Evolutionary conservation across 2,329 filamentous ascomycete genomes (phyloP).

Genomic region (Lasiodiplodia sp.): DNA sequence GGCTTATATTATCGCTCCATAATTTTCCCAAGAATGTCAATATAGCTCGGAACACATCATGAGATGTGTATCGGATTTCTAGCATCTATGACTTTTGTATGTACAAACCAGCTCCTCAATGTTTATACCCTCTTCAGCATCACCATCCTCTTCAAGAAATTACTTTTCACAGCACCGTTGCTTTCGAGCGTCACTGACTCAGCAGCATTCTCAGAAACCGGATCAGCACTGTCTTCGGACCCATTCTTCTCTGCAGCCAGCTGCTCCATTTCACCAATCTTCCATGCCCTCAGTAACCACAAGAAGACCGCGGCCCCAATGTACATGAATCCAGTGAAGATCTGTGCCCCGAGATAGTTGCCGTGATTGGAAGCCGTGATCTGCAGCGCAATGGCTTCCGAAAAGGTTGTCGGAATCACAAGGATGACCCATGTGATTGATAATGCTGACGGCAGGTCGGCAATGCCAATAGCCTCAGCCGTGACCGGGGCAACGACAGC

Average conservation of each 20-base stretch:
- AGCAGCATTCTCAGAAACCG: conserved; percentile 27
- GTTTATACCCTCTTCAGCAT: conserved; percentile 20
- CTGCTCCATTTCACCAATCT: conserved; percentile 62
- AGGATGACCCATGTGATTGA: conserved; percentile 77
- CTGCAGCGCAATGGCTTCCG: conserved; percentile 63
- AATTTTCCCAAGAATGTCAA: background rate
- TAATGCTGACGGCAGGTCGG: conserved; percentile 71
- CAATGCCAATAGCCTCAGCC: conserved; percentile 76
- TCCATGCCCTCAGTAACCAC: conserved; percentile 66
- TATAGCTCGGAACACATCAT: background rate
- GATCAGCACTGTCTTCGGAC: conserved; percentile 37
- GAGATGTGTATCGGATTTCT: background rate
- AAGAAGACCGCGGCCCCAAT: conserved; percentile 62
- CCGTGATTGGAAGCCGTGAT: conserved; percentile 58
- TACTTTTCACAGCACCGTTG: background rate
- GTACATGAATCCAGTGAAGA: conserved; percentile 70
- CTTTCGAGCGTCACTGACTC: background rate
- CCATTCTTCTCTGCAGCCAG: conserved; percentile 43
- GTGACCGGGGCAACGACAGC: conserved; percentile 70
- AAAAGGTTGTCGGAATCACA: conserved; percentile 72
- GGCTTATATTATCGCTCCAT: background rate
- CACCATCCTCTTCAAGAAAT: conserved; percentile 22
- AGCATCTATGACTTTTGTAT: background rate
- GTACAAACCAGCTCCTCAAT: no score
- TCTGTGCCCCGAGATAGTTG: conserved; percentile 64